These are phyloP conservation scores for Clonostachys chloroleuca DNA, from an alignment of 2,329 filamentous ascomycete species.

Conservation along the genomic window DNA sequence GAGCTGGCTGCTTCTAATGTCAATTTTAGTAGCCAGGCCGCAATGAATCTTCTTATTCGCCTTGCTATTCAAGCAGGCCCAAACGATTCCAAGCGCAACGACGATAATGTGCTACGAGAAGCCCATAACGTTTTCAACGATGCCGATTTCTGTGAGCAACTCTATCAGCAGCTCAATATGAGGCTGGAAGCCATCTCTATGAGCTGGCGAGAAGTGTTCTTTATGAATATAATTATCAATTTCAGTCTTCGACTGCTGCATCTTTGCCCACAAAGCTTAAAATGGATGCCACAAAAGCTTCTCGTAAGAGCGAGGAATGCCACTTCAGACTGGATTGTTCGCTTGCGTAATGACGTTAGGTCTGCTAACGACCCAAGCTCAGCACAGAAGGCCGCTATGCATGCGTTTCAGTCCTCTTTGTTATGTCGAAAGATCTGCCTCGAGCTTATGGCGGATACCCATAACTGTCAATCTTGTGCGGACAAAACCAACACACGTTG, in stretches of 20 bases:
- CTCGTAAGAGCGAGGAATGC: conserved; percentile 34
- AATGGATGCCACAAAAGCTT: conserved; percentile 16
- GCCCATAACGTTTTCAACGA: conserved; percentile 46
- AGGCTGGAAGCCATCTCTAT: conserved; percentile 36
- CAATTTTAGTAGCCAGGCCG: conserved; percentile 54
- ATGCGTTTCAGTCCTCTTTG: conserved; percentile 49
- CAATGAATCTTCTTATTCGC: conserved; percentile 41
- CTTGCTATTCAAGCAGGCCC: conserved; percentile 54
- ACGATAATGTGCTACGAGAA: conserved; percentile 28
- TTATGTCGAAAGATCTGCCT: conserved; percentile 41
- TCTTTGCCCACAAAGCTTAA: conserved; percentile 2
- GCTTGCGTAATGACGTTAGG: conserved; percentile 38
- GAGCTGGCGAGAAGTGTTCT: conserved; percentile 55
- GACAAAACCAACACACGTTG: not conserved
- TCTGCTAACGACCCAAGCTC: conserved; percentile 25
- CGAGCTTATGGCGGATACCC: not conserved
- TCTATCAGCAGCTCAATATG: conserved; percentile 39
- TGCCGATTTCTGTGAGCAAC: conserved; percentile 36
- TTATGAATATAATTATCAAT: conserved; percentile 54
- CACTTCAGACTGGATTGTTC: conserved; percentile 42
- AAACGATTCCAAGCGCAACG: not conserved
- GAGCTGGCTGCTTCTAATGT: conserved; percentile 49
- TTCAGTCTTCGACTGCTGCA: conserved; percentile 35
- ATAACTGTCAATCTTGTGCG: too few species aligned
- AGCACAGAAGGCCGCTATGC: conserved; percentile 22